These are phyloP conservation scores for Aspergillus heteromorphus DNA, from an alignment of 495 filamentous ascomycete genomes.

Conservation along the genomic window DNA sequence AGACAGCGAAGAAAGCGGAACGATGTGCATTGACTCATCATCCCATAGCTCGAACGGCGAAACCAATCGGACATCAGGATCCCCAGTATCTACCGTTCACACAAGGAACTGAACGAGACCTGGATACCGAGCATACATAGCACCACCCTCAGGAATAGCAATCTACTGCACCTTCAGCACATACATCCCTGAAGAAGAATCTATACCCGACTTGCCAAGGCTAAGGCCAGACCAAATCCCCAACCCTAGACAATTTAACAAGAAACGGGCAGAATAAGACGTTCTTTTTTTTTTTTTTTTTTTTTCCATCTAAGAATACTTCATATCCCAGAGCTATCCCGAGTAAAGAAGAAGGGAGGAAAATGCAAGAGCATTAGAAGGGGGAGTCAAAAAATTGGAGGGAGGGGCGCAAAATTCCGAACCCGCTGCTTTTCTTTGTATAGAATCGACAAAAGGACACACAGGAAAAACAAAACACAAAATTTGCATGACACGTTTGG, in stretches of 20 bases:
- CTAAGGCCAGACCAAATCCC: no score
- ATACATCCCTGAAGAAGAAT: no score
- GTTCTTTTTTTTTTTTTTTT: background rate
- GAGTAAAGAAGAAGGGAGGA: background rate
- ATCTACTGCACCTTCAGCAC: no score
- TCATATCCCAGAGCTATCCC: background rate
- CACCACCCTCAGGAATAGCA: no score
- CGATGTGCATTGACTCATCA: background rate
- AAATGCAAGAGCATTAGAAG: background rate
- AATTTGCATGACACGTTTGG: conserved; percentile 34
- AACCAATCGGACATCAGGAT: background rate
- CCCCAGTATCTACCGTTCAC: background rate
- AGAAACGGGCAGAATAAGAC: background rate
- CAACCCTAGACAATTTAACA: no score
- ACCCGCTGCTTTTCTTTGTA: conserved; percentile 26
- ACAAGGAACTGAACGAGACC: background rate
- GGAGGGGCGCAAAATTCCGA: background rate
- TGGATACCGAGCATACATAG: background rate
- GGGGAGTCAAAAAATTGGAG: background rate
- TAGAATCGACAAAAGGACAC: conserved; percentile 26
- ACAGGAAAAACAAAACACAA: no score
- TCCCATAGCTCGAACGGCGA: background rate
- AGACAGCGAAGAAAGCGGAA: background rate
- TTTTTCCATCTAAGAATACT: background rate
- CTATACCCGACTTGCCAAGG: no score